A percentile compares a stretch with the other conserved stretches of the same genome.
Conservation (phyloP, 768 basidiomycete genomes). For the Suillus subluteus region DNA sequence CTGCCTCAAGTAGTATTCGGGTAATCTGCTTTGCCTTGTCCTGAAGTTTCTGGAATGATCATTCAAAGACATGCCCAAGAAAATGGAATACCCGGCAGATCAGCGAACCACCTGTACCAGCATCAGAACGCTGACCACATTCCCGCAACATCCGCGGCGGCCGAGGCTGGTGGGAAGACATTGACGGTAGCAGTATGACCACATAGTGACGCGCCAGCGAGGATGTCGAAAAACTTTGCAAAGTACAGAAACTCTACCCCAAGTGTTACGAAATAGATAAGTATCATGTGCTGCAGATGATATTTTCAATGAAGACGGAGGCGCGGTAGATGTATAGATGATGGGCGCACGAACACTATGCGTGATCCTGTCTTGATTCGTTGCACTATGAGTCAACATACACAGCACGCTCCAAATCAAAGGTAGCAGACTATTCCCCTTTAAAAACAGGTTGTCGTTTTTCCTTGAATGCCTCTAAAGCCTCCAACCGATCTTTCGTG, state of each 20-base stretch:
- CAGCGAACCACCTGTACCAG: background rate
- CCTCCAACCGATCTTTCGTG: constrained; percentile 80
- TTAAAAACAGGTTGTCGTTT: constrained; percentile 80
- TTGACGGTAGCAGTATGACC: background rate
- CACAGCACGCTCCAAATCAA: background rate
- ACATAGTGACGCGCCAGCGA: background rate
- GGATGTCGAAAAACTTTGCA: background rate
- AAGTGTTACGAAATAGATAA: background rate
- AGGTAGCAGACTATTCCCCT: constrained; percentile 58
- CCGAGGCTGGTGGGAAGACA: background rate
- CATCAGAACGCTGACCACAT: background rate
- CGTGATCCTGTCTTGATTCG: background rate
- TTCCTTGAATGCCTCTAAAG: constrained; percentile 83
- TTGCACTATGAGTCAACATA: background rate
- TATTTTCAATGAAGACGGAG: background rate
- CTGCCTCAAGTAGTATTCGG: background rate
- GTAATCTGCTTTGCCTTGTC: background rate
- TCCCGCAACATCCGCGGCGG: background rate
- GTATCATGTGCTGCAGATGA: background rate
- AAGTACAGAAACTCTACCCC: background rate
- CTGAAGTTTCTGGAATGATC: background rate
- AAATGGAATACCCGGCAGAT: background rate
- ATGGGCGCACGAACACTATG: background rate
- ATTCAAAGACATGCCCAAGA: background rate
- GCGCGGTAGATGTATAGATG: background rate